Evolutionary conservation across 2,329 filamentous ascomycete species (phyloP), one percentile per base, ranked within the genome.

Genomic region (Myriangium duriaei): DNA sequence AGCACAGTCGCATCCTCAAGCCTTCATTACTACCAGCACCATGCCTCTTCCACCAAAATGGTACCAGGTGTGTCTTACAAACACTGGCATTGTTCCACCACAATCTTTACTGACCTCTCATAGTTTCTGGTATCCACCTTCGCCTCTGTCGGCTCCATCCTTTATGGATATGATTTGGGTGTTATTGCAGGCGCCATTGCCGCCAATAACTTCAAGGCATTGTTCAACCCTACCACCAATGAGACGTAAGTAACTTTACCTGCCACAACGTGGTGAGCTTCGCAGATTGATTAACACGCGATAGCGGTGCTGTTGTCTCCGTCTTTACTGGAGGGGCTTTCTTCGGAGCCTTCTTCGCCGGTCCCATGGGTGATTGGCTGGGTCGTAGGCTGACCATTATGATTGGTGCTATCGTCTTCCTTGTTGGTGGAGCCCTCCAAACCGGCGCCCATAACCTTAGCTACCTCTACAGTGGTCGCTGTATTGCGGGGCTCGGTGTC

Each of bases 311-410:
- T 3, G 78, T 85, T 0, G 81, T 87, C 1, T 81, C 79, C 1
- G 68, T 86, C 42, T 87, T 88, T 56, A 88, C 82, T 0, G 79
- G 70, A 2, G 75, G 81, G 31, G 81, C 81, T 14, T 84, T 84
- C 59, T 71, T 80, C 45, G 81, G 80, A 6, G 75, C 80, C 16
- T 62, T 63, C 19, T 60, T 74, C 24, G 81, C 76, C 28, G 82
- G 81, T 42, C 68, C 72, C 1, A 49, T 62, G 24, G 76, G 76
- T 45, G 75, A 86, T 53, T 63, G 54, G 40, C 58, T 84, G 2
- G 82, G 83, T 30, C 72, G 83, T 47, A 74, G 79, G 54, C 63
- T 64, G 55, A 86, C 81, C 2, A 88, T 88, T 47, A 58, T 81
- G 33, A 60, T 80, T 17, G 83, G 81, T n/a, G 71, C 75, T 30